These are phyloP conservation scores for Monoraphidium neglectum DNA, from an alignment of 139 green algal species.

Conservation along the genomic window DNA sequence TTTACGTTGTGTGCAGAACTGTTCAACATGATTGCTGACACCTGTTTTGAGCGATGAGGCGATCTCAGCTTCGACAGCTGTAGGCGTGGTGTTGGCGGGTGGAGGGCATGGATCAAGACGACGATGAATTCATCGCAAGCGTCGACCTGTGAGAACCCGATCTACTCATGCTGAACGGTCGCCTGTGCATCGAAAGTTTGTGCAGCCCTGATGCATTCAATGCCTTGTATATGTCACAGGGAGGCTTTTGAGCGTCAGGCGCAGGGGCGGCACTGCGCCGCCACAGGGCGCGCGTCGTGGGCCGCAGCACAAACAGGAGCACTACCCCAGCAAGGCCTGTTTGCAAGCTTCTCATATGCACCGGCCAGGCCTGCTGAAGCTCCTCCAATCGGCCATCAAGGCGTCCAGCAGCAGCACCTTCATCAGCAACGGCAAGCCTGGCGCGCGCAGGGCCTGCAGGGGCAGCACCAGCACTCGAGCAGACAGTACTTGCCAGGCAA, in stretches of 20 bases:
- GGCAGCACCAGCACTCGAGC: constrained; percentile 24
- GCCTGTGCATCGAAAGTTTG: not conserved
- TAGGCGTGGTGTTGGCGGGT: not conserved
- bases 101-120: not conserved
- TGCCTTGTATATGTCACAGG: not conserved
- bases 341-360: not conserved
- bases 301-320: not conserved
- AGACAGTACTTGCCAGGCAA: not conserved
- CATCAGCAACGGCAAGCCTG: constrained; percentile 10
- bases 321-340: not conserved
- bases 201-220: not conserved
- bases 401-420: constrained; percentile 1
- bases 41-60: no score
- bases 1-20: no score
- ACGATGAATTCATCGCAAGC: constrained; percentile 21
- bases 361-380: not conserved
- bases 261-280: not conserved
- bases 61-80: no score
- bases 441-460: constrained; percentile 13
- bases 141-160: constrained; percentile 9
- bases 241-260: not conserved
- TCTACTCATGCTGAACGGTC: not conserved
- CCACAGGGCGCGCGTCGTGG: not conserved
- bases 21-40: no score
- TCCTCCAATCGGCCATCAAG: not conserved